Evolutionary conservation across 768 basidiomycete genomes (phyloP), one percentile per base, ranked within the genome.

Genomic region (Russula earlei): DNA sequence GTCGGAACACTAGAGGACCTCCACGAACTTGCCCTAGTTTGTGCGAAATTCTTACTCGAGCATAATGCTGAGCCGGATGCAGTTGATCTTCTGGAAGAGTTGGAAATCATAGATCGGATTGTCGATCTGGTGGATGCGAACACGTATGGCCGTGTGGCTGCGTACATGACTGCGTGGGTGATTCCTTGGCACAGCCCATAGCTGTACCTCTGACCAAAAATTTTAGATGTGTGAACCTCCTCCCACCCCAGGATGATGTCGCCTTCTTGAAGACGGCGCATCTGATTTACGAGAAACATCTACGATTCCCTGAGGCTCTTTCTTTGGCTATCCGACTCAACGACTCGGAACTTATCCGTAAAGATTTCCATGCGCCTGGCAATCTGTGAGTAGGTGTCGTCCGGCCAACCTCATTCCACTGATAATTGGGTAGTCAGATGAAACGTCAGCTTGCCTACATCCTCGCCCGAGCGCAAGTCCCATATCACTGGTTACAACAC

Each of bases 1-100:
- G 72, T 76, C 7, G 86, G 85, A 2, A 82, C 84, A 5, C 75
- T 80, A 15, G 85, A 90, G 20, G 87, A 91, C 56, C 76, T 98
- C 43, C 79, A 83, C 27, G 74, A 73, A 1, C 80, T 97, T 50
- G 90, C 87, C 0, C 75, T 87, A 56, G 80, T 91, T 65, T 91
- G 96, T 65, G 89, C 93, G 7, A 83, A 75, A 12, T 99, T 98
- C 76, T 77, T 98, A 61, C 74, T 98, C 14, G 76, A 77, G 17
- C 96, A 98, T 68, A 97, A 99, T 65, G 96, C 94, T 10, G 96
- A 99, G 70, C 94, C 93, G 29, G 96, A 99, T 67, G 96, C 95
- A 0, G 94, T 99, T 31, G 96, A 98, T 72, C 75, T 98, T 33
- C 72, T 98, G 56, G 84, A 96, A 65, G 96, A 97, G 64, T 72